A percentile compares a stretch with the other conserved stretches of the same genome.
phyloP scores from a whole-genome alignment of 805 yeast genomes.

The Schwanniomyces pseudopolymorphus region DNA sequence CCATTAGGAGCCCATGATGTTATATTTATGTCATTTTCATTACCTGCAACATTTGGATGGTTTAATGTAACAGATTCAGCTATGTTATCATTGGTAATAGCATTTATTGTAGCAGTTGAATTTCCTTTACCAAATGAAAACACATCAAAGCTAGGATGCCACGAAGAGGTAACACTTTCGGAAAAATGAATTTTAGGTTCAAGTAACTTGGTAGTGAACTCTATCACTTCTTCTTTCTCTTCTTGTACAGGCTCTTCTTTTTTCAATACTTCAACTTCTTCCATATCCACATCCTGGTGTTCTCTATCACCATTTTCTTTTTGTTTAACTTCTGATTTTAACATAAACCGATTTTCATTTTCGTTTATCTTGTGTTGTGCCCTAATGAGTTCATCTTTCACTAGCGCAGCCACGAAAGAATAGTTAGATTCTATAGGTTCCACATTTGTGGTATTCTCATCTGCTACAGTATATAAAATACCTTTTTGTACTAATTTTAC shows the following conservation, averaged over 20 bases:
- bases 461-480: constrained; percentile 66
- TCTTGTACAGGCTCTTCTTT: background rate
- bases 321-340: constrained; percentile 9
- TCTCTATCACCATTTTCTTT: background rate
- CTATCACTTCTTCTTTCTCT: constrained; percentile 1
- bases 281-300: constrained; percentile 7
- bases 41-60: constrained; percentile 25
- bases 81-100: constrained; percentile 26
- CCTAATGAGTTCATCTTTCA: constrained; percentile 36
- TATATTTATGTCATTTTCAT: constrained; percentile 26
- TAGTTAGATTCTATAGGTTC: constrained; percentile 23
- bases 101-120: constrained; percentile 46
- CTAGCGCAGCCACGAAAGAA: constrained; percentile 55
- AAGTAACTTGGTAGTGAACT: constrained; percentile 34
- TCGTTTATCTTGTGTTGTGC: constrained; percentile 2
- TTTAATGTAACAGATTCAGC: constrained; percentile 28
- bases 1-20: constrained; percentile 71
- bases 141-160: constrained; percentile 55
- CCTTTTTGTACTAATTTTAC: constrained; percentile 87
- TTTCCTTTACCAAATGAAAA: constrained; percentile 57
- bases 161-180: constrained; percentile 46
- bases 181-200: constrained; percentile 38
- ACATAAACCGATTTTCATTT: constrained; percentile 6
- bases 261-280: constrained; percentile 2
- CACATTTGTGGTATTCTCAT: background rate